These are phyloP conservation scores for Suillus bovinus DNA, from an alignment of 768 basidiomycete genomes.

Conservation along the genomic window DNA sequence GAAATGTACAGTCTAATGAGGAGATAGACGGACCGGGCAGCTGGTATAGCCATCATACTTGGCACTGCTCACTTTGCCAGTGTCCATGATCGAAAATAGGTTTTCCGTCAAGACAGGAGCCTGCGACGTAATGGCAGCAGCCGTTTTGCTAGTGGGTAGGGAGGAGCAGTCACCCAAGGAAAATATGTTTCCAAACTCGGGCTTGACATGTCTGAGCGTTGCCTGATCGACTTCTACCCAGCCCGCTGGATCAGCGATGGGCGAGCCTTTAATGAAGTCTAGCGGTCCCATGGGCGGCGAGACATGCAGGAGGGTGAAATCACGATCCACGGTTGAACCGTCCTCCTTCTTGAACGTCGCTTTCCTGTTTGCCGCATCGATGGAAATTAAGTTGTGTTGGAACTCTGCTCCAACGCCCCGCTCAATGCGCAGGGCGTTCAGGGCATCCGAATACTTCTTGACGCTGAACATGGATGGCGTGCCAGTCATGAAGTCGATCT, in stretches of 20 bases:
- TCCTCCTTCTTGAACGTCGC: slow-evolving; percentile 87
- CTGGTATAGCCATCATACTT: slow-evolving; percentile 88
- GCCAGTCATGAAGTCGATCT: slow-evolving; percentile 82
- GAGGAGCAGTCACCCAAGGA: slow-evolving; percentile 91
- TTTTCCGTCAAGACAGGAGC: slow-evolving; percentile 92
- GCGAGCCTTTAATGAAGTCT: slow-evolving; percentile 74
- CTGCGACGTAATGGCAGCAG: slow-evolving; percentile 90
- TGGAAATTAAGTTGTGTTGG: slow-evolving; percentile 75
- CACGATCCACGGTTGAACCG: slow-evolving; percentile 64
- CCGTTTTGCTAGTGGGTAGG: slow-evolving; percentile 94
- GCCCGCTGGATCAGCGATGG: slow-evolving; percentile 78
- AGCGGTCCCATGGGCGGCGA: slow-evolving; percentile 92
- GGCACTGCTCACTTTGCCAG: slow-evolving; percentile 67
- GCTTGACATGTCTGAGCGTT: slow-evolving; percentile 84
- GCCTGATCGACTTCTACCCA: slow-evolving; percentile 87
- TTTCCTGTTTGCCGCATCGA: slow-evolving; percentile 68
- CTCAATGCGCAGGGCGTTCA: slow-evolving; percentile 72
- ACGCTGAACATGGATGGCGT: slow-evolving; percentile 97
- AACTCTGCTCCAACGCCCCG: slow-evolving; percentile 84
- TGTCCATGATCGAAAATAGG: slow-evolving; percentile 71
- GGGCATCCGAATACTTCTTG: slow-evolving; percentile 91
- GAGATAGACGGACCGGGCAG: slow-evolving; percentile 63
- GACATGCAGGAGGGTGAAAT: slow-evolving; percentile 84
- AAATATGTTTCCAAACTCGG: slow-evolving; percentile 80
- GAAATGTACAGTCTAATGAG: slow-evolving; percentile 4